phyloP scores from a whole-genome alignment of 1,284 basidiomycete genomes.

The Puccinia novopanici region DNA sequence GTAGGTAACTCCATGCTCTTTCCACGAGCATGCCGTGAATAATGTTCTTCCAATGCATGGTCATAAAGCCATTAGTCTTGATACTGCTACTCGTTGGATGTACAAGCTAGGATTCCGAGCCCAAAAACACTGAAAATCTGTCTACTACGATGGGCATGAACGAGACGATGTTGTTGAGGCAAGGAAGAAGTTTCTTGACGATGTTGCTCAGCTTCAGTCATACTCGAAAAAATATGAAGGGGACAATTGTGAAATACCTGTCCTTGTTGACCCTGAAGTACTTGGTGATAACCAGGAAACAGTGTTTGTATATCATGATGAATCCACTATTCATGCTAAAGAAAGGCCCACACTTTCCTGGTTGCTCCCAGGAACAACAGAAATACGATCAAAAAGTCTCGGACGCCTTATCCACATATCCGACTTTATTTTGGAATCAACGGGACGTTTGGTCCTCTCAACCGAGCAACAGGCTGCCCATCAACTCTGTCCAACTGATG shows the following conservation, averaged over 20 bases:
- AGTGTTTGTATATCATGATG: conserved; percentile 25
- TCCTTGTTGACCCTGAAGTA: conserved; percentile 6
- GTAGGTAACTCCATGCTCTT: conserved; percentile 19
- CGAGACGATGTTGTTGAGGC: conserved; percentile 6
- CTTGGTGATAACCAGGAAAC: conserved; percentile 5
- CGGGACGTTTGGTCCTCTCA: not conserved
- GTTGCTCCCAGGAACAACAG: not conserved
- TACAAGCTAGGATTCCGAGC: conserved; percentile 32
- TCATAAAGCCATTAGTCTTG: not conserved
- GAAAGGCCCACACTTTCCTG: conserved; percentile 9
- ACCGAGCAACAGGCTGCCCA: not conserved
- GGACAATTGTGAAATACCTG: not conserved
- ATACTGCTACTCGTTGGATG: conserved; percentile 12
- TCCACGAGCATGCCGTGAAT: conserved; percentile 12
- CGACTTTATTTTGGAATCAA: conserved; percentile 23
- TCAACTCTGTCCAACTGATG: not conserved
- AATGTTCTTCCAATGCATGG: not conserved
- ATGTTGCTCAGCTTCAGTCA: not conserved
- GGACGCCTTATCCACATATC: no score
- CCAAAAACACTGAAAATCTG: not conserved
- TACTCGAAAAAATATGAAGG: conserved; percentile 18
- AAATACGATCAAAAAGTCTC: conserved; percentile 10
- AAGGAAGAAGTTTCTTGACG: not conserved
- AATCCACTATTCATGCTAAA: no score
- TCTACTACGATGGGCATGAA: conserved; percentile 8